A percentile compares a stretch with the other conserved stretches of the same genome.
phyloP scores from a whole-genome alignment of 2,329 filamentous ascomycete genomes.

The Pseudogymnoascus sp. region DNA sequence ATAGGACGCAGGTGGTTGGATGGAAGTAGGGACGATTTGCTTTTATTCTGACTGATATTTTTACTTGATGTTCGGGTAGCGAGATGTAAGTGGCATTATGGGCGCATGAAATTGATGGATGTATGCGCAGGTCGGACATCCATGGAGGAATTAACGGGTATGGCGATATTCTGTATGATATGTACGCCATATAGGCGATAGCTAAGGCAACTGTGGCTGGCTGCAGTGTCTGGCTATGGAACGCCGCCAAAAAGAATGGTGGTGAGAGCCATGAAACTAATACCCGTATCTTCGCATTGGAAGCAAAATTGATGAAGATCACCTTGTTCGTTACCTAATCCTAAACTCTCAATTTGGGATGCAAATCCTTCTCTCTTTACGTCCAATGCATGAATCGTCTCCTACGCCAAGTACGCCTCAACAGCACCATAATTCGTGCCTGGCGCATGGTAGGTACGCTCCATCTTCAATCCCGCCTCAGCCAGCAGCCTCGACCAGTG shows the following conservation, averaged over 20 bases:
- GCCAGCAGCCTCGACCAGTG: constrained; percentile 14
- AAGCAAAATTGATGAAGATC: neutral
- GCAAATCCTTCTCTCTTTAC: neutral
- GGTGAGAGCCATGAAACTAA: neutral
- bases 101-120: neutral
- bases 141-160: neutral
- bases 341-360: neutral
- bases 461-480: constrained; percentile 8
- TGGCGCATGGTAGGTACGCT: constrained; percentile 8
- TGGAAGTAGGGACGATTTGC: constrained; percentile 17
- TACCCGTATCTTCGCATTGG: neutral
- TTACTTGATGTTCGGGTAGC: neutral
- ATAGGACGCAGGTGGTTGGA: constrained; percentile 19
- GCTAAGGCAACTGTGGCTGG: neutral
- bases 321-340: neutral
- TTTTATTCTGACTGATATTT: neutral
- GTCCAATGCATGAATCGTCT: neutral
- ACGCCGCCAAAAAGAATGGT: neutral
- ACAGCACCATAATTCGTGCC: constrained; percentile 9
- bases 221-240: neutral
- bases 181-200: neutral
- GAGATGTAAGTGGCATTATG: neutral
- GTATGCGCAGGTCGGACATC: neutral
- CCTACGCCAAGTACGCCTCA: constrained; percentile 7
- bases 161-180: neutral